Conservation (phyloP, 257 asterid species). For the Solanum piurae region DNA sequence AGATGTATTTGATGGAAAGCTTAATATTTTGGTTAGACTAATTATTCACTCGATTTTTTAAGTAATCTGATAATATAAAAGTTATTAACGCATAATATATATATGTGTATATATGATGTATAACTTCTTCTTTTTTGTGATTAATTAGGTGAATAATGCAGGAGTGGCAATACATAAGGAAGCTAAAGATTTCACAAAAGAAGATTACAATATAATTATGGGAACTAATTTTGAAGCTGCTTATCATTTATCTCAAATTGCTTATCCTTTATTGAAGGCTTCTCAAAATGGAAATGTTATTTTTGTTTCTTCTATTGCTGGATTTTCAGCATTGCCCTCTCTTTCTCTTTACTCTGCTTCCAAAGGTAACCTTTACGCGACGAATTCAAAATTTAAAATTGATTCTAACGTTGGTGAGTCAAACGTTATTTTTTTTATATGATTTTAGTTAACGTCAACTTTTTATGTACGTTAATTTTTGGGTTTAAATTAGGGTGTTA, state of each 20-base stretch:
- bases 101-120: neutral
- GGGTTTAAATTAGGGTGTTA: no score
- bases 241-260: constrained; percentile 32
- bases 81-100: no score
- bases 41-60: neutral
- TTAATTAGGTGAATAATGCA: neutral
- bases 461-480: no score
- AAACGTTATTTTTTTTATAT: neutral
- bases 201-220: constrained; percentile 20
- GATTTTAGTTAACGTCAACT: neutral
- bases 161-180: neutral
- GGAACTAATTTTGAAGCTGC: constrained; percentile 38
- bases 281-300: constrained; percentile 35
- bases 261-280: constrained; percentile 33
- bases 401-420: neutral
- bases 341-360: constrained; percentile 26
- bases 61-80: no score
- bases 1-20: neutral
- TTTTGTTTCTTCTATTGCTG: constrained; percentile 36
- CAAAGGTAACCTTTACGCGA: constrained; percentile 12
- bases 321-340: constrained; percentile 16
- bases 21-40: neutral
- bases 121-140: neutral
- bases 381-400: no score
- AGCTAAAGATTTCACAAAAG: neutral